phyloP scores from a whole-genome alignment of 2,329 filamentous ascomycete genomes.

The Diplodia mutila region DNA sequence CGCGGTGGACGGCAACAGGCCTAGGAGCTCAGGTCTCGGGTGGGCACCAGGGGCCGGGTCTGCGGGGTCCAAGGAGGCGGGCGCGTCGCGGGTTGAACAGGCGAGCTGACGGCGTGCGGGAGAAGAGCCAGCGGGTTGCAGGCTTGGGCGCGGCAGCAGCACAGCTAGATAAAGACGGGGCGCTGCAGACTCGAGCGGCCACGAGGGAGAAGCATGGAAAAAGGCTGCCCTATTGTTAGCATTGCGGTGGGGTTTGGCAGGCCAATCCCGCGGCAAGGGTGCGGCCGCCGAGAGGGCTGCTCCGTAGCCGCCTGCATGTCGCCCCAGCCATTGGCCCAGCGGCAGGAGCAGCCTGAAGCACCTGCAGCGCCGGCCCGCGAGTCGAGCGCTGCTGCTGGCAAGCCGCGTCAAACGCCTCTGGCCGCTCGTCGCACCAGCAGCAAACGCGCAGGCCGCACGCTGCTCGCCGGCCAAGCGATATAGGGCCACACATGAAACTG shows the following conservation, averaged over 20 bases:
- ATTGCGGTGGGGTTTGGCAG: conserved; percentile 22
- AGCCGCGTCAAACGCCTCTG: conserved; percentile 15
- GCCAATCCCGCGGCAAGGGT: conserved; percentile 20
- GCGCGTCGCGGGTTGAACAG: conserved; percentile 13
- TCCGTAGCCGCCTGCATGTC: conserved; percentile 17
- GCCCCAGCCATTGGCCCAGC: conserved; percentile 15
- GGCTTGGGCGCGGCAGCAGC: conserved; percentile 5
- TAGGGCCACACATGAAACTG: conserved; percentile 22
- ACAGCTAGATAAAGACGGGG: conserved; percentile 21
- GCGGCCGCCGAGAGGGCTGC: conserved; percentile 19
- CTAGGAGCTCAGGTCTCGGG: not conserved
- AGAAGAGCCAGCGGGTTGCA: not conserved
- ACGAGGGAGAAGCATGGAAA: conserved; percentile 19
- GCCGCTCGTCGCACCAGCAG: conserved; percentile 8
- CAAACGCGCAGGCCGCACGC: conserved; percentile 3
- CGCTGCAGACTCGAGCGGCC: conserved; percentile 12
- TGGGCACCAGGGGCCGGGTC: conserved; percentile 10
- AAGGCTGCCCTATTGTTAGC: conserved; percentile 24
- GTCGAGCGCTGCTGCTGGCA: not conserved
- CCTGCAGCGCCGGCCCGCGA: conserved; percentile 13
- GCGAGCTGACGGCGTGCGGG: not conserved
- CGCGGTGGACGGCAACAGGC: not conserved
- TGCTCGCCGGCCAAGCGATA: conserved; percentile 8
- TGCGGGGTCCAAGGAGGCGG: conserved; percentile 26
- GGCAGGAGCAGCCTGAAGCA: conserved; percentile 4